phyloP scores from a whole-genome alignment of 1,284 basidiomycete species.

The Puccinia coronata region DNA sequence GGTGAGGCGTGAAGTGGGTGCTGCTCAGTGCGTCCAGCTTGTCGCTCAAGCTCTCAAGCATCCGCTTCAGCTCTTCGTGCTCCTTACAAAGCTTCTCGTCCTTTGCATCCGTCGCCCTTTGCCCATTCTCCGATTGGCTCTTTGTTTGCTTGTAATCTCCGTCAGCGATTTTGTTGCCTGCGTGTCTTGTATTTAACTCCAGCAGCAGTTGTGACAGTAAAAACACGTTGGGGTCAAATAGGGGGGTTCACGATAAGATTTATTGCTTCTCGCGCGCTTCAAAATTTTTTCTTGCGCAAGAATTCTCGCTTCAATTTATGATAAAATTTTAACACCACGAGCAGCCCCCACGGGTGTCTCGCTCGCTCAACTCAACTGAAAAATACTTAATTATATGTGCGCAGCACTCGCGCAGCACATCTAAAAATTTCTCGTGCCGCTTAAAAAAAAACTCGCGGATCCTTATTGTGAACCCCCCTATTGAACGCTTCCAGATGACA shows the following conservation, averaged over 20 bases:
- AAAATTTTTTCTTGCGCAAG: no score
- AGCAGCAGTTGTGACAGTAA: slow-evolving; percentile 84
- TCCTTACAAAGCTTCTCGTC: slow-evolving; percentile 86
- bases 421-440: no score
- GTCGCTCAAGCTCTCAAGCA: slow-evolving; percentile 82
- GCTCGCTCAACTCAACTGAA: no score
- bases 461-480: no score
- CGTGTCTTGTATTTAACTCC: slow-evolving; percentile 83
- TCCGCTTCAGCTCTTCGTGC: slow-evolving; percentile 77
- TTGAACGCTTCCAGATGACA: slow-evolving; percentile 74
- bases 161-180: slow-evolving; percentile 86
- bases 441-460: no score
- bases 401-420: no score
- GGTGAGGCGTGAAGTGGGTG: slow-evolving; percentile 90
- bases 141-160: slow-evolving; percentile 81
- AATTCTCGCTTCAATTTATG: no score
- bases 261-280: no score
- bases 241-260: no score
- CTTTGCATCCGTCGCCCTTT: slow-evolving; percentile 68
- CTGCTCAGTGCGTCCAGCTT: slow-evolving; percentile 94
- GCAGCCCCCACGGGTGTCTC: no score
- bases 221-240: slow-evolving; percentile 83
- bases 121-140: slow-evolving; percentile 58
- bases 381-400: no score
- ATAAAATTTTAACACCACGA: no score